These are phyloP conservation scores for Tulasnella sp. DNA, from an alignment of 768 basidiomycete species.

Conservation along the genomic window DNA sequence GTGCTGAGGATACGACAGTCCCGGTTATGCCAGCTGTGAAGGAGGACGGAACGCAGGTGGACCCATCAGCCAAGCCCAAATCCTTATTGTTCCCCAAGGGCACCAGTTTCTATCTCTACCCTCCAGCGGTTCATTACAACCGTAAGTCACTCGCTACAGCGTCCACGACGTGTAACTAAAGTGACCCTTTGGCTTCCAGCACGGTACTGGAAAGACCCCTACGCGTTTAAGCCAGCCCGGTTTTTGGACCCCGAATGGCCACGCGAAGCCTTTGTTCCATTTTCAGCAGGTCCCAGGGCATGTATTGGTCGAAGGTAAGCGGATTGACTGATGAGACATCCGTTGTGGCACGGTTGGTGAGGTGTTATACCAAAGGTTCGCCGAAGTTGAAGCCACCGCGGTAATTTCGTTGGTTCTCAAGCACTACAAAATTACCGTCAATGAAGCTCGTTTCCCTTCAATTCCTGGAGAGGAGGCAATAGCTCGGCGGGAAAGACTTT, in stretches of 20 bases:
- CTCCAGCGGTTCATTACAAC: constrained; percentile 8
- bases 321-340: no score
- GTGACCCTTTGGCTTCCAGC: not conserved
- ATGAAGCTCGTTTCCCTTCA: not conserved
- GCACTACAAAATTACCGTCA: constrained; percentile 3
- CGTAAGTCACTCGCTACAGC: not conserved
- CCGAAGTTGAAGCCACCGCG: constrained; percentile 15
- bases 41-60: not conserved
- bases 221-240: constrained; percentile 13
- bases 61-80: not conserved
- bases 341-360: no score
- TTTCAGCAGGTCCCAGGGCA: constrained; percentile 16
- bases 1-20: not conserved
- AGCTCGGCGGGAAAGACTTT: not conserved
- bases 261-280: constrained; percentile 23
- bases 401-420: not conserved
- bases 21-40: not conserved
- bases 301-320: constrained; percentile 19
- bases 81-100: constrained; percentile 11
- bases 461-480: not conserved
- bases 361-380: not conserved
- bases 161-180: not conserved
- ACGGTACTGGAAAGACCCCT: constrained; percentile 21
- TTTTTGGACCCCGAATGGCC: constrained; percentile 20
- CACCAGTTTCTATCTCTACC: not conserved